Percentiles rank a stretch among this genome's conserved stretches.
These are phyloP conservation scores for Fusarium camptoceras DNA, from an alignment of 2,329 filamentous ascomycete species.

Conservation along the genomic window DNA sequence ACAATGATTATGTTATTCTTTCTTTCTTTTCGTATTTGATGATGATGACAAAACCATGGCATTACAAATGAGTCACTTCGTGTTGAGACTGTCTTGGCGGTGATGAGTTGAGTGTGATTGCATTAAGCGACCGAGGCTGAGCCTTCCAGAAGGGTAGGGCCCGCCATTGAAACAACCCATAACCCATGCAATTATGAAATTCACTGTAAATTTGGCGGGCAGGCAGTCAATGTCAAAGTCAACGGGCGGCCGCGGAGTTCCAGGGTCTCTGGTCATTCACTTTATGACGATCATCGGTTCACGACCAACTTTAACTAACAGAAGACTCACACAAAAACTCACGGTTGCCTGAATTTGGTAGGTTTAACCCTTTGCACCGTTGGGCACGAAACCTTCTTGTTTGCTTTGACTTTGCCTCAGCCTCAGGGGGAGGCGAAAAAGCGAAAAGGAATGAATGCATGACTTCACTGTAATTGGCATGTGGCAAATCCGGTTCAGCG, in stretches of 20 bases:
- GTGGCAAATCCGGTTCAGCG: conserved; percentile 35
- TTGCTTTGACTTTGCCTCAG: neutral
- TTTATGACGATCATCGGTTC: conserved; percentile 3
- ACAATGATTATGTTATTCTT: neutral
- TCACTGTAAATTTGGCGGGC: neutral
- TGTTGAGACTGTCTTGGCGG: conserved; percentile 20
- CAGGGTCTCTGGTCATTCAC: neutral
- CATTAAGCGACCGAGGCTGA: conserved; percentile 26
- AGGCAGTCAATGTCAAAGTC: conserved; percentile 10
- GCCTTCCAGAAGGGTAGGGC: conserved; percentile 20
- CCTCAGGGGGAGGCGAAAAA: conserved; percentile 39
- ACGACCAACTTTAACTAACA: neutral
- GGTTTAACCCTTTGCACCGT: neutral
- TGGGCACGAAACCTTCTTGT: neutral
- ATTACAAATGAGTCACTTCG: conserved; percentile 31
- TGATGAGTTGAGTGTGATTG: neutral
- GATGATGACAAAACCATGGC: conserved; percentile 26
- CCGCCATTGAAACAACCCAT: neutral
- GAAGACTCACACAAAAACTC: neutral
- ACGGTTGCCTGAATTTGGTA: neutral
- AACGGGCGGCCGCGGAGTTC: conserved; percentile 9
- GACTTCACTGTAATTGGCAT: conserved; percentile 41
- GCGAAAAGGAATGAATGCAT: conserved; percentile 23
- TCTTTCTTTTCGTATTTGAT: neutral
- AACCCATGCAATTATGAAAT: neutral